phyloP scores from a whole-genome alignment of 129 eudicot species.

The Artemisia argyi region DNA sequence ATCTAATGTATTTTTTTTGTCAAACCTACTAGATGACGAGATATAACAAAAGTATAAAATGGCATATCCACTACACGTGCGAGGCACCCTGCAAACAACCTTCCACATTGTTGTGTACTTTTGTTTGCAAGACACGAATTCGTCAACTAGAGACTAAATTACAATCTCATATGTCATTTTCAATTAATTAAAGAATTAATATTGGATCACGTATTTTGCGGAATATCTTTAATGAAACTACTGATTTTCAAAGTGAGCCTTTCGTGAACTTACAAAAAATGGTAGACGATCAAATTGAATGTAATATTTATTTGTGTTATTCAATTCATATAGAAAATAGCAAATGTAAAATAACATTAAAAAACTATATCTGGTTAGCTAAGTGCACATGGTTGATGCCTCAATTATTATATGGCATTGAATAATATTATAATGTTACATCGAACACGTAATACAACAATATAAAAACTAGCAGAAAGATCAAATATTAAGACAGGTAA shows the following conservation, averaged over 20 bases:
- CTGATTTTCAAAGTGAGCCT: background rate
- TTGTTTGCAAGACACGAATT: conserved; percentile 9
- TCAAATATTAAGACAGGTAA: background rate
- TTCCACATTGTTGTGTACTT: background rate
- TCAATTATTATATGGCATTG: background rate
- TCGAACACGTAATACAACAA: background rate
- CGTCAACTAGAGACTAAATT: background rate
- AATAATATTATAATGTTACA: background rate
- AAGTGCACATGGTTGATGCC: background rate
- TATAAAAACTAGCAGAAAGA: background rate
- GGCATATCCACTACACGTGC: conserved; percentile 15
- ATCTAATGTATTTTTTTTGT: background rate
- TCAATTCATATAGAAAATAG: background rate
- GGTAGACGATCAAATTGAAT: background rate
- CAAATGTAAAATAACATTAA: background rate
- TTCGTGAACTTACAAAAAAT: background rate
- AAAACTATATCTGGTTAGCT: no score
- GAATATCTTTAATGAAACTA: background rate
- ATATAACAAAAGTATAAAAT: background rate
- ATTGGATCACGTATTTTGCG: background rate
- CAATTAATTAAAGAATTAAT: background rate
- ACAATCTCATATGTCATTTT: background rate
- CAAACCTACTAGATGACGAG: conserved; percentile 25
- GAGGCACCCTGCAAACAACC: background rate
- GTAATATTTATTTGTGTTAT: background rate